These are phyloP conservation scores for Ceratobasidium sp. DNA, from an alignment of 1,284 basidiomycete species.

Conservation along the genomic window DNA sequence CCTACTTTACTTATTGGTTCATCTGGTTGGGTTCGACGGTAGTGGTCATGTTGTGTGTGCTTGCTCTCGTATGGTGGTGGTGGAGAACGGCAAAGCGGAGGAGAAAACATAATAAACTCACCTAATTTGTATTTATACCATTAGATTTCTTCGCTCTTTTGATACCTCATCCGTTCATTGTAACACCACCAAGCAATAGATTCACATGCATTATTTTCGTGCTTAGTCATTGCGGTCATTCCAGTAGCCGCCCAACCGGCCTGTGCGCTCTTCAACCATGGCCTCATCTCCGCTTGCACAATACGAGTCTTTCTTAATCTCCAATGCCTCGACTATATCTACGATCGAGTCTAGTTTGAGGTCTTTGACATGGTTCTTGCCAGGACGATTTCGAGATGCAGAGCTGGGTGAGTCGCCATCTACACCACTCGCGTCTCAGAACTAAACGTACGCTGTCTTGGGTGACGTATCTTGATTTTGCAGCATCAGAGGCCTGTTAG, in stretches of 20 bases:
- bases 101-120: conserved; percentile 3
- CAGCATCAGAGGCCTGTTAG: conserved; percentile 86
- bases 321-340: conserved; percentile 83
- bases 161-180: neutral
- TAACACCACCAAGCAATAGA: conserved; percentile 17
- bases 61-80: conserved; percentile 61
- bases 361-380: conserved; percentile 92
- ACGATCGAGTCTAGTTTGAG: conserved; percentile 87
- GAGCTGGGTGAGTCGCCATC: conserved; percentile 60
- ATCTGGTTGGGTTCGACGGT: conserved; percentile 50
- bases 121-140: conserved; percentile 9
- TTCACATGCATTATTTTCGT: conserved; percentile 28
- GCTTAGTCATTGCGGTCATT: conserved; percentile 23
- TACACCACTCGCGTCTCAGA: neutral
- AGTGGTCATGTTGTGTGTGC: conserved; percentile 53
- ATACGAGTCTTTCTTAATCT: conserved; percentile 83
- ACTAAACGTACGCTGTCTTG: neutral
- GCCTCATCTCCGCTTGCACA: conserved; percentile 47
- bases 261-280: conserved; percentile 37
- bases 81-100: conserved; percentile 60
- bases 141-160: conserved; percentile 2
- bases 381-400: conserved; percentile 95
- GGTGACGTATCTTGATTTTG: neutral
- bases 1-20: conserved; percentile 25
- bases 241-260: conserved; percentile 17